Evolutionary conservation across 2,329 filamentous ascomycete species (phyloP).

Genomic region (Spiromastix sp.): DNA sequence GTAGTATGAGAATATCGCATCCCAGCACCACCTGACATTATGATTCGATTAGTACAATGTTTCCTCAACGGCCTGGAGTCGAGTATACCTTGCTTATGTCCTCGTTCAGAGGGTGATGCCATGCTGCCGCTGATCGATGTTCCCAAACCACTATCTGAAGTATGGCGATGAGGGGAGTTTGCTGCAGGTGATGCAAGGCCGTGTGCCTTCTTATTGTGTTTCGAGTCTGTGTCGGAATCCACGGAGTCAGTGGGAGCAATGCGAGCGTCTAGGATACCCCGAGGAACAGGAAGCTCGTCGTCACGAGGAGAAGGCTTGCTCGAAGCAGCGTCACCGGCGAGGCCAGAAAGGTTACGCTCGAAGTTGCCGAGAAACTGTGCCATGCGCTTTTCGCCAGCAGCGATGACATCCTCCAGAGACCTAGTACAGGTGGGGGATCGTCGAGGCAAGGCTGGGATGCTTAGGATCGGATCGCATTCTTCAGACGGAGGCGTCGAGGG

Average conservation of each 20-base stretch:
- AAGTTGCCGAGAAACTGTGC: conserved; percentile 56
- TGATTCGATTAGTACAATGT: too few relatives aligned
- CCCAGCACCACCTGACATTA: too few relatives aligned
- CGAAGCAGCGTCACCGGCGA: conserved; percentile 26
- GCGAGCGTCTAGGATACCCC: conserved; percentile 48
- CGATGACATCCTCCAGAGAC: conserved; percentile 58
- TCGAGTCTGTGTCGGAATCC: conserved; percentile 21
- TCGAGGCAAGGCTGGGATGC: conserved; percentile 42
- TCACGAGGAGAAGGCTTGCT: conserved; percentile 39
- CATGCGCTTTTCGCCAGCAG: conserved; percentile 58
- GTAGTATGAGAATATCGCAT: too few relatives aligned
- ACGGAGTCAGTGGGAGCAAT: conserved; percentile 34
- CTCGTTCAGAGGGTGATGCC: conserved; percentile 37
- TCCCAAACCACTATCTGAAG: conserved; percentile 80
- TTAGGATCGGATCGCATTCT: conserved; percentile 32
- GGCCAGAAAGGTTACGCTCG: conserved; percentile 49
- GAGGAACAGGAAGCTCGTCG: conserved; percentile 50
- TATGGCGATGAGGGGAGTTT: conserved; percentile 54
- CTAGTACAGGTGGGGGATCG: conserved; percentile 52
- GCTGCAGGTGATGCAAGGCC: conserved; percentile 24
- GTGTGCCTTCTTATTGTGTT: conserved; percentile 18
- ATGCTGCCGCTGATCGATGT: conserved; percentile 61
- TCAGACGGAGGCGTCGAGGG: conserved; percentile 31
- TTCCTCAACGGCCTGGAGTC: too few relatives aligned
- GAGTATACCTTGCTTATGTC: conserved; percentile 31